Percentiles rank a stretch among this genome's conserved stretches.
Evolutionary conservation across 2,329 filamentous ascomycete species (phyloP).

Genomic region (Diplodia mutila): DNA sequence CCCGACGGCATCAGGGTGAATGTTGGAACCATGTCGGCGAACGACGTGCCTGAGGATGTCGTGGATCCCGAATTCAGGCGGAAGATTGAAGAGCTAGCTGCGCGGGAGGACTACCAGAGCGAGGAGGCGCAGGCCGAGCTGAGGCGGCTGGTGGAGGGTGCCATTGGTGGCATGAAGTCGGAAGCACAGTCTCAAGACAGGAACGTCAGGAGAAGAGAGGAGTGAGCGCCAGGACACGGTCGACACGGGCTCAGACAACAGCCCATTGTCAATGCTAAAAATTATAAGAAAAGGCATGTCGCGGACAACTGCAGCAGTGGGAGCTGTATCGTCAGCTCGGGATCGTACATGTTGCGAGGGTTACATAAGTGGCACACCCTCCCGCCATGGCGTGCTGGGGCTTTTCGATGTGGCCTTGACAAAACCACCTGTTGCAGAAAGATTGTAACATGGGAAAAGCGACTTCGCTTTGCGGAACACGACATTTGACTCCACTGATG

Average conservation of each 20-base stretch:
- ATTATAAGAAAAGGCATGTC: not conserved
- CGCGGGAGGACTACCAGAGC: constrained; percentile 79
- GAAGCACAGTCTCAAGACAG: constrained; percentile 16
- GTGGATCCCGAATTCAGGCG: constrained; percentile 82
- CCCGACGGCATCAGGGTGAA: constrained; percentile 79
- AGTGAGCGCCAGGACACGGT: not conserved
- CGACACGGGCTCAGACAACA: no score
- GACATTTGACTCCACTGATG: no score
- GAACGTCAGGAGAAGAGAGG: constrained; percentile 24
- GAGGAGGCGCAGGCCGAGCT: constrained; percentile 79
- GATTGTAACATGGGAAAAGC: not conserved
- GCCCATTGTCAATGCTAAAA: not conserved
- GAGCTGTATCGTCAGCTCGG: not conserved
- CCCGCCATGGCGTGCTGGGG: no score
- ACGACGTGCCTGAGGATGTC: constrained; percentile 49
- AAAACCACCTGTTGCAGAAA: not conserved
- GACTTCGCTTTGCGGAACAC: not conserved
- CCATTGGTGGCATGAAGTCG: constrained; percentile 66
- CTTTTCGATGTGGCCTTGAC: no score
- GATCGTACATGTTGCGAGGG: not conserved
- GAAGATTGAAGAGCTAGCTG: constrained; percentile 86
- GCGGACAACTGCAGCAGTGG: not conserved
- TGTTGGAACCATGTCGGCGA: constrained; percentile 71
- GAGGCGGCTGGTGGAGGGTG: constrained; percentile 78
- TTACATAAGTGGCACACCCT: not conserved